Evolutionary conservation across 2,329 filamentous ascomycete species (phyloP).

Genomic region (Niveomyces coronatus): DNA sequence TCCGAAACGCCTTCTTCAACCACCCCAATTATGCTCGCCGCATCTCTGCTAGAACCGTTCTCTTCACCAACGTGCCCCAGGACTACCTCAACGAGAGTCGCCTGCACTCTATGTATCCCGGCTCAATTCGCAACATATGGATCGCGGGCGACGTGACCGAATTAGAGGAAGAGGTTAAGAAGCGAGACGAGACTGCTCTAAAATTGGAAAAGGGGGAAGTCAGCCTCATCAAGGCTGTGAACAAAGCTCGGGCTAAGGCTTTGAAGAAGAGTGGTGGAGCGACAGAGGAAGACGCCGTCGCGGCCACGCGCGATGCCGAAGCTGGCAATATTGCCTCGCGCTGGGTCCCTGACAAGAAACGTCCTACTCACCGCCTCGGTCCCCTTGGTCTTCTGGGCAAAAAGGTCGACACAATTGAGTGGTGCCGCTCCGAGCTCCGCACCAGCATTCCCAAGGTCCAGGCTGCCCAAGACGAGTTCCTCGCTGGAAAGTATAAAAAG

Average conservation of each 20-base stretch:
- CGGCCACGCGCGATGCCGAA: constrained; percentile 50
- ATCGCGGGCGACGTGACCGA: constrained; percentile 63
- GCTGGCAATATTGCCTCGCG: constrained; percentile 53
- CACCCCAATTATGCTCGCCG: constrained; percentile 76
- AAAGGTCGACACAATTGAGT: constrained; percentile 78
- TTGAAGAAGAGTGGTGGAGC: constrained; percentile 22
- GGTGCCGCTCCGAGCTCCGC: constrained; percentile 51
- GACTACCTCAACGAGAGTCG: constrained; percentile 66
- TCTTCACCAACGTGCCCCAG: constrained; percentile 76
- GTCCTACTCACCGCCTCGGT: constrained; percentile 59
- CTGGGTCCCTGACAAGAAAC: constrained; percentile 56
- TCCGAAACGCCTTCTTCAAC: constrained; percentile 84
- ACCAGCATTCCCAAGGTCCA: constrained; percentile 55
- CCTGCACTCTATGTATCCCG: constrained; percentile 66
- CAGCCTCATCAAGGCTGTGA: constrained; percentile 57
- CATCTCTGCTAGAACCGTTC: constrained; percentile 80
- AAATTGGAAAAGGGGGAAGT: constrained; percentile 79
- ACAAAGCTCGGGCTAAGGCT: constrained; percentile 26
- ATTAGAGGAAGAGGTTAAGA: constrained; percentile 66
- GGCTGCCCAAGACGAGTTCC: constrained; percentile 51
- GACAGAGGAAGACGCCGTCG: constrained; percentile 20
- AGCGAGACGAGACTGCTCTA: constrained; percentile 64
- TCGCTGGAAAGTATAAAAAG: constrained; percentile 50
- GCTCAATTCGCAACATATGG: constrained; percentile 75
- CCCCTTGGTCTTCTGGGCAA: constrained; percentile 53